Percentiles rank a stretch among this genome's conserved stretches.
Evolutionary conservation across 78 protist genomes (phyloP).

Genomic region (Speleostelium caveatum): DNA sequence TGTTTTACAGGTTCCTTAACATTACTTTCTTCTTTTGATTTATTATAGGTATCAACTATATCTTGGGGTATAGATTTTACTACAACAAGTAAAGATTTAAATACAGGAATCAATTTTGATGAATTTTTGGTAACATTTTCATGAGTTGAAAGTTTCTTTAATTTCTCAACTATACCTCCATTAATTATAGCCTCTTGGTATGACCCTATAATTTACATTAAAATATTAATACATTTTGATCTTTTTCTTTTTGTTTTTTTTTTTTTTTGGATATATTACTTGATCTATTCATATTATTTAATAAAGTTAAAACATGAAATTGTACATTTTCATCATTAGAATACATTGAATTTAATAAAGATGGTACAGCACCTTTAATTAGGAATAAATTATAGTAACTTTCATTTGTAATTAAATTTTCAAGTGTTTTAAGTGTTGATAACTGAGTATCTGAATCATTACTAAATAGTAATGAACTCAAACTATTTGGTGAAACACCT

Average conservation of each 20-base stretch:
- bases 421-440: conserved; percentile 11
- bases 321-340: conserved; percentile 69
- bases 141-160: conserved; percentile 64
- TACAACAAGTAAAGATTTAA: conserved; percentile 30
- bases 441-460: conserved; percentile 61
- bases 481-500: conserved; percentile 2
- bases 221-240: neutral
- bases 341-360: conserved; percentile 54
- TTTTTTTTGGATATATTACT: neutral
- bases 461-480: conserved; percentile 28
- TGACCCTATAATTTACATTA: neutral
- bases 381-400: neutral
- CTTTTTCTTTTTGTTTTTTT: neutral
- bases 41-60: neutral
- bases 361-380: conserved; percentile 28
- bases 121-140: conserved; percentile 39
- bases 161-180: conserved; percentile 56
- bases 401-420: conserved; percentile 30
- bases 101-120: conserved; percentile 51
- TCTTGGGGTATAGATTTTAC: conserved; percentile 42
- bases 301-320: conserved; percentile 23
- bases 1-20: neutral
- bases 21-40: neutral
- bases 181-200: conserved; percentile 24
- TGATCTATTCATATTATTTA: conserved; percentile 24